A percentile compares a stretch with the other conserved stretches of the same genome.
phyloP scores from a whole-genome alignment of 768 basidiomycete species.

The Leccinum imitatum region DNA sequence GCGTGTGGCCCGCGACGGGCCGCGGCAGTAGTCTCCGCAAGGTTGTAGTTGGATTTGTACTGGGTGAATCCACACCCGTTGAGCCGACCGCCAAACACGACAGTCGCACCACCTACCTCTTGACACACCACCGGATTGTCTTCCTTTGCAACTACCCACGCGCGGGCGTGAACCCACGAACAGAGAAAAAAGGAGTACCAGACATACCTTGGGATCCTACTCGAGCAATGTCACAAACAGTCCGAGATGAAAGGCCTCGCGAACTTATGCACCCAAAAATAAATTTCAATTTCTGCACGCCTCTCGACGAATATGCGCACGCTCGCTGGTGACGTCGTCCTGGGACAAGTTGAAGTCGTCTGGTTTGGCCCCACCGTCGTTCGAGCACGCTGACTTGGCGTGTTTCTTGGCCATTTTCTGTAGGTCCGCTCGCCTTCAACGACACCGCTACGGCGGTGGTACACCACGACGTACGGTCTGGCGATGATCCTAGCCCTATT shows the following conservation, averaged over 20 bases:
- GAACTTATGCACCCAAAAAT: slow-evolving; percentile 46
- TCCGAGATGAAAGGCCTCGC: slow-evolving; percentile 49
- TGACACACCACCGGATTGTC: slow-evolving; percentile 73
- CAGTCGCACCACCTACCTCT: slow-evolving; percentile 48
- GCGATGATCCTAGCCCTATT: no score
- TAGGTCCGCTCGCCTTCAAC: neutral
- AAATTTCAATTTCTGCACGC: no score
- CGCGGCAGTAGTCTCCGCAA: slow-evolving; percentile 45
- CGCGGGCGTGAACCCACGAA: neutral
- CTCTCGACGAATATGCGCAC: slow-evolving; percentile 17
- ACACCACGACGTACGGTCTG: neutral
- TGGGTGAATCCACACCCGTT: slow-evolving; percentile 21
- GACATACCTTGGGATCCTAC: slow-evolving; percentile 63
- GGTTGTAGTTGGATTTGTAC: slow-evolving; percentile 64
- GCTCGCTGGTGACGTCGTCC: slow-evolving; percentile 35
- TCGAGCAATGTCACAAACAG: slow-evolving; percentile 70
- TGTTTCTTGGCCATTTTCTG: slow-evolving; percentile 26
- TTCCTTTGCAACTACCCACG: slow-evolving; percentile 55
- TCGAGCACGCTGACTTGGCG: slow-evolving; percentile 7
- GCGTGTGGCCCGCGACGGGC: slow-evolving; percentile 59
- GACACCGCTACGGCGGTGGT: no score
- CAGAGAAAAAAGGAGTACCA: no score
- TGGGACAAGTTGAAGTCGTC: slow-evolving; percentile 10
- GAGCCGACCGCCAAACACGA: neutral
- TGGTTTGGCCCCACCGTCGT: neutral